Percentiles rank a stretch among this genome's conserved stretches.
These are phyloP conservation scores for Prunus fruticosa DNA, from an alignment of 306 rosid genomes.

Conservation along the genomic window DNA sequence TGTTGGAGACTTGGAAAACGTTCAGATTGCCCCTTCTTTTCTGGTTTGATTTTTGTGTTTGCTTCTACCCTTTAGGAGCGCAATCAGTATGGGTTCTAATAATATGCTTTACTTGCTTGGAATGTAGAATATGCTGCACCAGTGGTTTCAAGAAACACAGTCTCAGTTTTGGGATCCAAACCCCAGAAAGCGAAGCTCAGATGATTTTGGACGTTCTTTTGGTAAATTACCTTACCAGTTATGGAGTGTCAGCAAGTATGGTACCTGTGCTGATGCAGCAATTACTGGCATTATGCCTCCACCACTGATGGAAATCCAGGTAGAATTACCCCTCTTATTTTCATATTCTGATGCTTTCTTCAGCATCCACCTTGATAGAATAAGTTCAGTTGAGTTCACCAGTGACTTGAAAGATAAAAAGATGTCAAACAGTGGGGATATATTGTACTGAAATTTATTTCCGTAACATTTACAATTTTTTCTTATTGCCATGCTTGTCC, in stretches of 20 bases:
- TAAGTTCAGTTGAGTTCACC: background rate
- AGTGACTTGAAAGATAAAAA: background rate
- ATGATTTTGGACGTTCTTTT: constrained; percentile 51
- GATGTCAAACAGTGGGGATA: background rate
- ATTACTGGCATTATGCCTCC: constrained; percentile 94
- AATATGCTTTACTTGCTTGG: constrained; percentile 29
- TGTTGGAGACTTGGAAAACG: background rate
- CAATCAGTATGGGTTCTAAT: constrained; percentile 14
- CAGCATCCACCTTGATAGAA: background rate
- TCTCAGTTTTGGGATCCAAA: constrained; percentile 62
- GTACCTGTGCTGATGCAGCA: constrained; percentile 92
- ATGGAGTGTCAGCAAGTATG: constrained; percentile 89
- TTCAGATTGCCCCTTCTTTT: background rate
- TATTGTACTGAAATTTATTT: background rate
- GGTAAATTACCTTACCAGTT: constrained; percentile 66
- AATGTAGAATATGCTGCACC: constrained; percentile 69
- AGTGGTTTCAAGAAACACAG: constrained; percentile 69
- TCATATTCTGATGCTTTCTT: background rate
- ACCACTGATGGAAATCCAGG: constrained; percentile 96
- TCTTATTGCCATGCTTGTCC: constrained; percentile 2
- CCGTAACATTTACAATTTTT: background rate
- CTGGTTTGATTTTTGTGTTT: background rate
- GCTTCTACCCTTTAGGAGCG: constrained; percentile 1
- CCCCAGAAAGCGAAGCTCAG: constrained; percentile 36
- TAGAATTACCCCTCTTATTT: constrained; percentile 23